These are phyloP conservation scores for Pseudocercospora macadamiae DNA, from an alignment of 2,329 filamentous ascomycete species.

Conservation along the genomic window DNA sequence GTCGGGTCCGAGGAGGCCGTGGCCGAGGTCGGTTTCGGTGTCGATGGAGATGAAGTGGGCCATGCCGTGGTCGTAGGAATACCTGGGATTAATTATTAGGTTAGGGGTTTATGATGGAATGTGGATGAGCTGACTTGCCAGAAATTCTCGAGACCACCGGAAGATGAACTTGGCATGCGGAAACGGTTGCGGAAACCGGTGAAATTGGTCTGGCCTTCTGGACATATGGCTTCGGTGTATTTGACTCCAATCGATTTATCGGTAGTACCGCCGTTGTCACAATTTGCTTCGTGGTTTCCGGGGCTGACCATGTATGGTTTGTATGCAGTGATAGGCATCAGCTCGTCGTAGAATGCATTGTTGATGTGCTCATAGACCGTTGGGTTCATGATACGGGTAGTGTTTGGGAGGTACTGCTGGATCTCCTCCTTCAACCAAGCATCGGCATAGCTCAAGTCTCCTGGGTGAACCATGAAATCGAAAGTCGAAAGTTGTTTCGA, in stretches of 20 bases:
- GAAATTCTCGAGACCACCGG: slow-evolving; percentile 55
- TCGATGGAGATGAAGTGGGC: slow-evolving; percentile 55
- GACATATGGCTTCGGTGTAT: slow-evolving; percentile 55
- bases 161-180: slow-evolving; percentile 53
- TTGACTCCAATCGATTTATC: slow-evolving; percentile 41
- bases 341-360: slow-evolving; percentile 60
- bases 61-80: slow-evolving; percentile 57
- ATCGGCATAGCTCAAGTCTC: slow-evolving; percentile 63
- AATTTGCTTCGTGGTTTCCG: slow-evolving; percentile 56
- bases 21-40: slow-evolving; percentile 54
- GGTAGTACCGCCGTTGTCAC: slow-evolving; percentile 49
- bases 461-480: slow-evolving; percentile 40
- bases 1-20: slow-evolving; percentile 51
- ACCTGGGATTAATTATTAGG: too few species aligned
- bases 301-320: slow-evolving; percentile 56
- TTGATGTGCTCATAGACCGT: slow-evolving; percentile 60
- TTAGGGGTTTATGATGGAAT: too few species aligned
- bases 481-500: slow-evolving; percentile 13
- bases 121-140: slow-evolving; percentile 56
- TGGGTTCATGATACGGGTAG: slow-evolving; percentile 47
- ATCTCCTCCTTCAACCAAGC: slow-evolving; percentile 59
- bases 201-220: slow-evolving; percentile 55
- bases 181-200: slow-evolving; percentile 56
- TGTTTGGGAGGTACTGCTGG: slow-evolving; percentile 27
- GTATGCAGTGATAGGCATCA: slow-evolving; percentile 48